phyloP scores from a whole-genome alignment of 176 grass and related monocot species.

The Chloris gayana region DNA sequence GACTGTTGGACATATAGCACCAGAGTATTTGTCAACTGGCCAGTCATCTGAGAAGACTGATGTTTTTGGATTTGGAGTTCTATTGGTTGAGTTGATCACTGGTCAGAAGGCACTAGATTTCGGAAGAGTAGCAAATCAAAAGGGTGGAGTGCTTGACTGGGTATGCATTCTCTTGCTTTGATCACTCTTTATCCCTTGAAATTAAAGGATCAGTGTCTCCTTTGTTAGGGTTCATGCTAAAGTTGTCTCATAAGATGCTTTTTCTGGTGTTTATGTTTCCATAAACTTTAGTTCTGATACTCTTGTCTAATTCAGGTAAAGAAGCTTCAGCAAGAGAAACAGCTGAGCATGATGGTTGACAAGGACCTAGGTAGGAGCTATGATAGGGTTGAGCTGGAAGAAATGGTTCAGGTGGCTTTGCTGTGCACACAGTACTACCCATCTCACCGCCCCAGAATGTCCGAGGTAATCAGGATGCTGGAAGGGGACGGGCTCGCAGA shows the following conservation, averaged over 20 bases:
- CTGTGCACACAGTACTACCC: conserved; percentile 88
- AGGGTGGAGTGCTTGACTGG: conserved; percentile 89
- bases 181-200: too few relatives aligned
- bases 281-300: conserved; percentile 10
- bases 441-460: conserved; percentile 88
- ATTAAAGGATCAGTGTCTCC: neutral
- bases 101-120: conserved; percentile 96
- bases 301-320: conserved; percentile 59
- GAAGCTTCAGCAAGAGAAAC: conserved; percentile 90
- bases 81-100: conserved; percentile 91
- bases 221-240: neutral
- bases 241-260: neutral
- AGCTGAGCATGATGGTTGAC: conserved; percentile 84
- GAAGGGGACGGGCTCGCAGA: conserved; percentile 91
- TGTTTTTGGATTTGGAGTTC: conserved; percentile 96
- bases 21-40: conserved; percentile 93
- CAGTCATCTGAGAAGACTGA: conserved; percentile 98
- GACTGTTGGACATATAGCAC: conserved; percentile 94
- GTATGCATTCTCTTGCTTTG: conserved; percentile 31
- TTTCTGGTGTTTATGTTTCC: neutral
- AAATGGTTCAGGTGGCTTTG: conserved; percentile 91
- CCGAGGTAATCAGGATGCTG: conserved; percentile 89
- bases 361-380: conserved; percentile 78
- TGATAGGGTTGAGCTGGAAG: conserved; percentile 77
- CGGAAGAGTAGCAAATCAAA: conserved; percentile 82